Percentiles rank a stretch among this genome's conserved stretches.
Evolutionary conservation across 305 asterid genomes (phyloP).

Genomic region (Fraxinus platypoda): DNA sequence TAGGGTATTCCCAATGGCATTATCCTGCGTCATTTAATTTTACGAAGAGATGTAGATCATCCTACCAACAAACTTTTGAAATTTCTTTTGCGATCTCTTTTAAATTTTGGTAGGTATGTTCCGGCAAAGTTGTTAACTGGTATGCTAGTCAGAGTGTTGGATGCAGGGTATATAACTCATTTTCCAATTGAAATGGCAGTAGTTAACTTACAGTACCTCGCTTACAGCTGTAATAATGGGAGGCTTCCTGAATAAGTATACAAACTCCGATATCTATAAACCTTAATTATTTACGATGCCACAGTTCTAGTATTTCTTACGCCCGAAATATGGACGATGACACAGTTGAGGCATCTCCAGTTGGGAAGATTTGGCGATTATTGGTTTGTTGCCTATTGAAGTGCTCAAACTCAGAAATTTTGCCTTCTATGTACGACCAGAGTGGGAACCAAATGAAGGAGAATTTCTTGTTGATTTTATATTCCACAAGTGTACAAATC

Average conservation of each 20-base stretch:
- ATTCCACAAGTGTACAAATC: background rate
- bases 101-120: background rate
- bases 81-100: background rate
- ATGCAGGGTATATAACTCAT: background rate
- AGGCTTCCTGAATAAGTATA: background rate
- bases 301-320: background rate
- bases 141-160: background rate
- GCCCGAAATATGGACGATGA: background rate
- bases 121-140: background rate
- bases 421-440: background rate
- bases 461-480: background rate
- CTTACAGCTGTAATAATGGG: background rate
- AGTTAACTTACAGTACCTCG: background rate
- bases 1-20: background rate
- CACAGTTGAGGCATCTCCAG: background rate
- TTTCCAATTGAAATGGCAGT: background rate
- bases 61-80: background rate
- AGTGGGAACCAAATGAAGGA: conserved; percentile 30
- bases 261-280: background rate
- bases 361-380: background rate
- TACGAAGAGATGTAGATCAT: background rate
- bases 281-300: background rate
- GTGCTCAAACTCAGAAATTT: conserved; percentile 21
- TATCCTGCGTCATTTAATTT: background rate
- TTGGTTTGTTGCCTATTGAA: conserved; percentile 22